Evolutionary conservation across 805 yeast species (phyloP).

Genomic region (Kodamaea kaohsiungensis): DNA sequence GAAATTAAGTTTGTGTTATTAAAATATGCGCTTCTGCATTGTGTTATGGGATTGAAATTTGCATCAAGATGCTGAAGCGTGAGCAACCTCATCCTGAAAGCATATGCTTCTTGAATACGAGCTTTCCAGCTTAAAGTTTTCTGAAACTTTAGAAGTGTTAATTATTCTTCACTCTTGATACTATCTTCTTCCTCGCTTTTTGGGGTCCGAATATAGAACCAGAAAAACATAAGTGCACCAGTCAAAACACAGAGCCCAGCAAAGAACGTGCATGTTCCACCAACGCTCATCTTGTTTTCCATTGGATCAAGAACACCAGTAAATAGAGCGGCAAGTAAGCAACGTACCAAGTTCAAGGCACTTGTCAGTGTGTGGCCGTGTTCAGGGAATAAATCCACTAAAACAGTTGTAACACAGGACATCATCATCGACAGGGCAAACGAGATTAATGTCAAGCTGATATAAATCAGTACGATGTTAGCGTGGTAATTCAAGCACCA

Average conservation of each 20-base stretch:
- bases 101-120: too few species aligned
- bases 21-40: too few species aligned
- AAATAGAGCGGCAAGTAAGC: conserved; percentile 67
- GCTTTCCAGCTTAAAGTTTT: too few species aligned
- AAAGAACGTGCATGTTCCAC: conserved; percentile 78
- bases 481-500: conserved; percentile 63
- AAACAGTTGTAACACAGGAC: conserved; percentile 58
- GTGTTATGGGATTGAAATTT: too few species aligned
- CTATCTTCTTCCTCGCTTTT: too few species aligned
- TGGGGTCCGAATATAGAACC: conserved; percentile 1
- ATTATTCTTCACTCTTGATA: too few species aligned
- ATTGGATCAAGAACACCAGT: conserved; percentile 66
- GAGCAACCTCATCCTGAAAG: too few species aligned
- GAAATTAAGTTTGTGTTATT: background rate
- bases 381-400: conserved; percentile 73
- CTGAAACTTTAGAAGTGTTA: too few species aligned
- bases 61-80: too few species aligned
- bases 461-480: conserved; percentile 54
- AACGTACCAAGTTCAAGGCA: conserved; percentile 68
- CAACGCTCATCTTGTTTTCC: conserved; percentile 56
- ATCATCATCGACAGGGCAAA: conserved; percentile 56
- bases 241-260: conserved; percentile 45
- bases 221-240: conserved; percentile 1
- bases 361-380: conserved; percentile 74
- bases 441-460: conserved; percentile 58